Evolutionary conservation across 148 eudicot genomes (phyloP), one percentile per base, ranked within the genome.

Genomic region (Fagopyrum homotropicum): DNA sequence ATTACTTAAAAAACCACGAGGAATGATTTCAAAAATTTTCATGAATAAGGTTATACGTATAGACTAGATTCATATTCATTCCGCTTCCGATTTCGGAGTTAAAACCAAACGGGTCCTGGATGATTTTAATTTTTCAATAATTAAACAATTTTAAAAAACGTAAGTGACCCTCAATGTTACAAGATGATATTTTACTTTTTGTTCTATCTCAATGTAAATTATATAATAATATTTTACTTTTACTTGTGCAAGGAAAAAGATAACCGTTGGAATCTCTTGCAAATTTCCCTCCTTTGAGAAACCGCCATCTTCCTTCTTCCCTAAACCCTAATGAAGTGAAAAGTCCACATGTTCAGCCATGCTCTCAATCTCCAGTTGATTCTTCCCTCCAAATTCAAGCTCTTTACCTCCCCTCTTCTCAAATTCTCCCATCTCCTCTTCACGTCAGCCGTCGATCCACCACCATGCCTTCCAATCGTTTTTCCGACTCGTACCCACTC

Each of bases 331-430:
- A 17, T 19, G n/a, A 22, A 0, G 11, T 6, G n/a, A 57, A 30
- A 63, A 63, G 69, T 63, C 69, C 69, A 7, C 75, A 84, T 84
- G 87, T 57, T 64, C 77, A 79, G 69, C 47, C 79, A 81, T 81
- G 75, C 9, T 81, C 84, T 82, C 43, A 17, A 5, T 51, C 76
- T 50, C 60, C 54, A 72, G 55, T 72, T 55, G 77, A 77, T 77
- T 55, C 35, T 72, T 1, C 55, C 78, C 46, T n/a, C 77, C 66
- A 75, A 55, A 4, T 19, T 45, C 45, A 75, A 68, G 35, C 72
- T 73, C 50, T 75, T 47, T 14, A 46, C 15, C 50, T 75, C 35
- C 35, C 14, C 63, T 4, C 59, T 35, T 17, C 35, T 44, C 68
- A 60, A 56, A 7, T 9, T 45, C 72, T 72, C 76, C 45, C 75